Evolutionary conservation across 2,329 filamentous ascomycete genomes (phyloP).

Genomic region (Catunica adiposa): DNA sequence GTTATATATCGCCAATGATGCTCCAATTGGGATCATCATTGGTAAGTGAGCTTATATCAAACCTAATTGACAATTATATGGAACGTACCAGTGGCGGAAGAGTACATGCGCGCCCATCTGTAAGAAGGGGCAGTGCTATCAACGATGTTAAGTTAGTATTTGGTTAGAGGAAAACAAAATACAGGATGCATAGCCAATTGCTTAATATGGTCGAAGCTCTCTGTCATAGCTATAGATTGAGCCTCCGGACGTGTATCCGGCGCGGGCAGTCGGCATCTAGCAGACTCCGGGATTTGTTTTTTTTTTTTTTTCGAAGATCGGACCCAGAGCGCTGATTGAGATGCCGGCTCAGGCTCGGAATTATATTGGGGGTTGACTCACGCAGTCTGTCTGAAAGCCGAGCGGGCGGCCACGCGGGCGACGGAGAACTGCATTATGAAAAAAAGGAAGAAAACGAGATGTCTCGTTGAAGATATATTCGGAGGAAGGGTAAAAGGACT

Average conservation of each 20-base stretch:
- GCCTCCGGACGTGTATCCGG: too few relatives aligned
- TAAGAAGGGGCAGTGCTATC: slow-evolving; percentile 17
- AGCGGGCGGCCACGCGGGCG: slow-evolving; percentile 39
- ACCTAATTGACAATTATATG: neutral
- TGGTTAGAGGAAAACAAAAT: neutral
- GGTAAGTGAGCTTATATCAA: neutral
- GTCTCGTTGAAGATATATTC: slow-evolving; percentile 7
- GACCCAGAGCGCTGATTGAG: neutral
- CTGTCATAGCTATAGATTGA: neutral
- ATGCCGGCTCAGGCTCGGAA: neutral
- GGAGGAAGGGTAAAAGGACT: slow-evolving; percentile 4
- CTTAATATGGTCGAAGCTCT: neutral
- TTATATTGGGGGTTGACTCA: slow-evolving; percentile 10
- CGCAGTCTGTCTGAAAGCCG: slow-evolving; percentile 38
- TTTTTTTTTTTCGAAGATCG: neutral
- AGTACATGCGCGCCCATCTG: slow-evolving; percentile 42
- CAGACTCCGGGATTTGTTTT: neutral
- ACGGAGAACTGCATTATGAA: slow-evolving; percentile 45
- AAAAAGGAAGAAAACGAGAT: slow-evolving; percentile 12
- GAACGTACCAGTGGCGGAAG: slow-evolving; percentile 38
- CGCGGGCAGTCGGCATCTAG: neutral
- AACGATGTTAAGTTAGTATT: too few relatives aligned
- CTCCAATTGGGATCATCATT: too few relatives aligned
- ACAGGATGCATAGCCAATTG: neutral
- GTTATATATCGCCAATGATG: too few relatives aligned